phyloP scores from a whole-genome alignment of 2,329 filamentous ascomycete genomes.

The Pseudocercospora cruenta region DNA sequence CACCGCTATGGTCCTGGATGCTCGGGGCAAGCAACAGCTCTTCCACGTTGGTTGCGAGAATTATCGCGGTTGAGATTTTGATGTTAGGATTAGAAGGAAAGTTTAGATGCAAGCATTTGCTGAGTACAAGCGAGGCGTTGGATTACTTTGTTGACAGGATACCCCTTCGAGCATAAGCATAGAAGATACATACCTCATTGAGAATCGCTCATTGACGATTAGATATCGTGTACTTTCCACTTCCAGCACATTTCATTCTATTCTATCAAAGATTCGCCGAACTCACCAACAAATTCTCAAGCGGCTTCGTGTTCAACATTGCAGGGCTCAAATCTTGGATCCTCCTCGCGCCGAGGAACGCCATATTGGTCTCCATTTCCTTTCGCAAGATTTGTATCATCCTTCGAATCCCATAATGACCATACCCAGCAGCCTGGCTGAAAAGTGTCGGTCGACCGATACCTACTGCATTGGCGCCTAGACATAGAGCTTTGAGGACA shows the following conservation, averaged over 20 bases:
- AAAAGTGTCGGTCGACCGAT: conserved; percentile 65
- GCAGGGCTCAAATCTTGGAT: conserved; percentile 62
- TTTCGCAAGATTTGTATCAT: conserved; percentile 54
- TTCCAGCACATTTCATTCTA: no score
- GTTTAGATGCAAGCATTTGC: neutral
- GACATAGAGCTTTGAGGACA: conserved; percentile 67
- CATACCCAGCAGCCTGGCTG: conserved; percentile 58
- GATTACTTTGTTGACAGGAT: conserved; percentile 6
- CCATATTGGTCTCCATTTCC: conserved; percentile 67
- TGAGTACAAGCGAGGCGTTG: conserved; percentile 26
- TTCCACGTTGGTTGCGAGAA: conserved; percentile 48
- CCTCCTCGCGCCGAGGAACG: conserved; percentile 63
- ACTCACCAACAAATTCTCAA: conserved; percentile 50
- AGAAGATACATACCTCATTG: neutral
- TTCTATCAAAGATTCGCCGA: conserved; percentile 12
- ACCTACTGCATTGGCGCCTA: conserved; percentile 65
- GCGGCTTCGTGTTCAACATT: conserved; percentile 53
- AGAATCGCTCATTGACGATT: neutral
- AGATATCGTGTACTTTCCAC: no score
- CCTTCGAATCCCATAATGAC: conserved; percentile 53
- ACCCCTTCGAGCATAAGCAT: conserved; percentile 12
- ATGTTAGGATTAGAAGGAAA: neutral
- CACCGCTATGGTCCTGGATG: conserved; percentile 75
- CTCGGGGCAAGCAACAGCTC: conserved; percentile 42
- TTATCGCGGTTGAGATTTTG: conserved; percentile 28